Percentiles rank a stretch among this genome's conserved stretches.
Conservation (phyloP, 2,329 filamentous ascomycete species). For the Monosporascus ibericus region DNA sequence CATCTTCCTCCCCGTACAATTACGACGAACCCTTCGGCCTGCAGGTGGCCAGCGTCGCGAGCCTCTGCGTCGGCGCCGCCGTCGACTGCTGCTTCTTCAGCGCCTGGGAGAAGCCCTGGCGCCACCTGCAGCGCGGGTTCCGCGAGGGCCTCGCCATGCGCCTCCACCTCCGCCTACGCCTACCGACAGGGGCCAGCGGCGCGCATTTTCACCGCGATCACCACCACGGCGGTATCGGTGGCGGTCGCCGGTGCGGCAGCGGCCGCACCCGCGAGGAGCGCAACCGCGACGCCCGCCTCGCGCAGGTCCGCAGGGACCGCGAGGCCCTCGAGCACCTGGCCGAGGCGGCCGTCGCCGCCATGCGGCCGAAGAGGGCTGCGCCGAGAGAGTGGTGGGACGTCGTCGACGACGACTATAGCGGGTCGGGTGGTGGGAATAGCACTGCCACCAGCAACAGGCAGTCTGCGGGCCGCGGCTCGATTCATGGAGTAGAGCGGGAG, state of each 20-base stretch:
- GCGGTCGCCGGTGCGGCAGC: slow-evolving; percentile 8
- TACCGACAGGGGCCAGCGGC: background rate
- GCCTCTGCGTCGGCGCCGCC: slow-evolving; percentile 58
- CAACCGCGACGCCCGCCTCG: slow-evolving; percentile 42
- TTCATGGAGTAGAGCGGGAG: too few relatives aligned
- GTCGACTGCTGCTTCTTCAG: slow-evolving; percentile 65
- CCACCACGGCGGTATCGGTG: background rate
- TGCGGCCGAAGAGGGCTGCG: slow-evolving; percentile 7
- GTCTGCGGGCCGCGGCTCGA: too few relatives aligned
- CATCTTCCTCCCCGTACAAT: slow-evolving; percentile 5
- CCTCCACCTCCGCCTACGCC: slow-evolving; percentile 11
- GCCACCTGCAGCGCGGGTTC: slow-evolving; percentile 37
- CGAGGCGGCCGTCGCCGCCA: slow-evolving; percentile 9
- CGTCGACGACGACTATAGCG: slow-evolving; percentile 16
- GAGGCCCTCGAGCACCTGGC: slow-evolving; percentile 30
- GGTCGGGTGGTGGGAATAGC: background rate
- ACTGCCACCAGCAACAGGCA: background rate
- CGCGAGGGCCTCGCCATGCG: slow-evolving; percentile 22
- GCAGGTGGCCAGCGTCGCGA: slow-evolving; percentile 48
- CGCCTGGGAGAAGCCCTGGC: slow-evolving; percentile 66
- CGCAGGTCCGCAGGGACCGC: slow-evolving; percentile 40
- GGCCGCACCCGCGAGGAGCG: slow-evolving; percentile 48
- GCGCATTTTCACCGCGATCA: background rate
- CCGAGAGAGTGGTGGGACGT: slow-evolving; percentile 35
- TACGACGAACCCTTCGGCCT: slow-evolving; percentile 48